Conservation (phyloP, 257 asterid species). For the Fraxinus excelsior region DNA sequence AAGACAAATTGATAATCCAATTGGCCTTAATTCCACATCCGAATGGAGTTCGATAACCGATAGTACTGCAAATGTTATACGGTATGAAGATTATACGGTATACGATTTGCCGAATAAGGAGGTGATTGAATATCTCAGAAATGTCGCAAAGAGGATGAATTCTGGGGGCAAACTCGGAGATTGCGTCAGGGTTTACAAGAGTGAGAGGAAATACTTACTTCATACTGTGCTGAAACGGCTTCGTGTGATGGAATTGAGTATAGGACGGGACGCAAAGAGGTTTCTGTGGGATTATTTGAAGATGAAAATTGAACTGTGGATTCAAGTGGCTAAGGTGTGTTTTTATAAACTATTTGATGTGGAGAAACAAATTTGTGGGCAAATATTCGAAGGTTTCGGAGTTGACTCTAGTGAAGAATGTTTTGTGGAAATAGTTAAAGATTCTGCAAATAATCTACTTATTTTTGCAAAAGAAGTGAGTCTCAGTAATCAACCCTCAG, state of each 20-base stretch:
- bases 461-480: slow-evolving; percentile 36
- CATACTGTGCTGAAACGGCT: slow-evolving; percentile 33
- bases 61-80: slow-evolving; percentile 35
- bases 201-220: slow-evolving; percentile 25
- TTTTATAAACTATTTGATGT: slow-evolving; percentile 29
- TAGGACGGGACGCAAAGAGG: slow-evolving; percentile 13
- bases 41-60: slow-evolving; percentile 39
- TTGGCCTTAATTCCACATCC: slow-evolving; percentile 36
- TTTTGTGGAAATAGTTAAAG: slow-evolving; percentile 45
- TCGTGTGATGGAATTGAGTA: slow-evolving; percentile 34
- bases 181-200: slow-evolving; percentile 31
- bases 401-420: slow-evolving; percentile 28
- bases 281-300: slow-evolving; percentile 31
- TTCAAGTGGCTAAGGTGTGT: slow-evolving; percentile 41
- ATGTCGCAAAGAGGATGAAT: slow-evolving; percentile 40
- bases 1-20: slow-evolving; percentile 27
- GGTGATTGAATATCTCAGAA: slow-evolving; percentile 28
- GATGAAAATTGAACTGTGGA: slow-evolving; percentile 47
- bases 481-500: slow-evolving; percentile 24
- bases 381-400: slow-evolving; percentile 28
- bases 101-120: slow-evolving; percentile 26
- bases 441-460: slow-evolving; percentile 30
- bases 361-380: slow-evolving; percentile 40
- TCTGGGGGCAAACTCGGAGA: slow-evolving; percentile 24
- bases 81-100: slow-evolving; percentile 49